Evolutionary conservation across 331 rosid species (phyloP).

Genomic region (Rhamnella rubrinervis): DNA sequence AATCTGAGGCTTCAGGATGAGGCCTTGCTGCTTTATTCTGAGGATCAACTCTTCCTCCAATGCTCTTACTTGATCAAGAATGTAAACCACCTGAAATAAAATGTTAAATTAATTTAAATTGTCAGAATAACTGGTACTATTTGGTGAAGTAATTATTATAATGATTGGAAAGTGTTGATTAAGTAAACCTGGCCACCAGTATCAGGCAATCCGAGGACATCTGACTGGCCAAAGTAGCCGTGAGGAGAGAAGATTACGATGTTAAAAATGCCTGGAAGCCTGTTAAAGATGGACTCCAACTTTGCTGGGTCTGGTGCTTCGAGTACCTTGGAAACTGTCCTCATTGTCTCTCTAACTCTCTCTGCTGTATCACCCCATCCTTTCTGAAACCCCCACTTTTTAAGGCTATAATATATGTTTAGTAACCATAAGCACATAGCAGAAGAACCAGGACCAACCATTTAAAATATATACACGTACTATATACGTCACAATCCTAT

Average conservation of each 20-base stretch:
- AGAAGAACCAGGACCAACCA: neutral
- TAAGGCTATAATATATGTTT: conserved; percentile 39
- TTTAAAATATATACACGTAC: neutral
- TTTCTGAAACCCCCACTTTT: conserved; percentile 78
- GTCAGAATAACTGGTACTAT: neutral
- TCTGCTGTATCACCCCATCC: conserved; percentile 95
- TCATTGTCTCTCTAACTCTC: conserved; percentile 75
- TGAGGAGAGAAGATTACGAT: conserved; percentile 87
- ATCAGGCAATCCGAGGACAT: conserved; percentile 92
- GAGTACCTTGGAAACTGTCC: conserved; percentile 60
- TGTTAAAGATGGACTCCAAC: conserved; percentile 67
- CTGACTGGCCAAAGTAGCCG: conserved; percentile 91
- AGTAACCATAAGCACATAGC: neutral
- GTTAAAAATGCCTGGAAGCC: conserved; percentile 83
- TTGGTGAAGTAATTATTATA: neutral
- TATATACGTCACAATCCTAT: neutral
- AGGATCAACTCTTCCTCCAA: conserved; percentile 78
- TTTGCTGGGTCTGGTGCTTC: conserved; percentile 75
- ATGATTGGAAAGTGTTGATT: neutral
- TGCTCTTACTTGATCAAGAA: conserved; percentile 96
- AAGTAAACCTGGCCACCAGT: conserved; percentile 87
- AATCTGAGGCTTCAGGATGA: conserved; percentile 76
- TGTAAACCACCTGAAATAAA: conserved; percentile 69
- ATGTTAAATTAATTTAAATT: neutral
- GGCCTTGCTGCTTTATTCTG: conserved; percentile 80